Percentiles rank a stretch among this genome's conserved stretches.
These are phyloP conservation scores for Rhytidhysteron rufulum DNA, from an alignment of 2,329 filamentous ascomycete species.

Conservation along the genomic window DNA sequence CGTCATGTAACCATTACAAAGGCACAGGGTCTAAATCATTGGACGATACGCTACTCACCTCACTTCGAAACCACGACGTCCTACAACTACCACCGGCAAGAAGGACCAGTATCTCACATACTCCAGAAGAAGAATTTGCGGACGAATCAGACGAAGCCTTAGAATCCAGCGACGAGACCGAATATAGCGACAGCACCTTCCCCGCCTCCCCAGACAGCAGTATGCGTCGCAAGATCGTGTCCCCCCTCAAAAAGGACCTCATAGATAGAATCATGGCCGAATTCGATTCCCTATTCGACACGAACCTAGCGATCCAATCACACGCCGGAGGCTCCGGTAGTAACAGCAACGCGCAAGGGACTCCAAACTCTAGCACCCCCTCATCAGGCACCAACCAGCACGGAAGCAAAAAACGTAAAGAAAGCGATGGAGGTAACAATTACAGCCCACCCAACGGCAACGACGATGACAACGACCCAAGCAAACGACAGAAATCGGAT, in stretches of 20 bases:
- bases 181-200: not conserved
- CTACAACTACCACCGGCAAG: too few relatives aligned
- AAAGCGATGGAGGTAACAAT: not conserved
- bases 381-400: too few relatives aligned
- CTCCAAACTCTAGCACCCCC: too few relatives aligned
- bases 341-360: too few relatives aligned
- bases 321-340: not conserved
- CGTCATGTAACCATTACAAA: too few relatives aligned
- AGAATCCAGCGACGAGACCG: not conserved
- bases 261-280: not conserved
- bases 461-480: not conserved
- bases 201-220: not conserved
- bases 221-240: not conserved
- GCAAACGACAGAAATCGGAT: not conserved
- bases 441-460: not conserved
- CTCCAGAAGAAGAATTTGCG: too few relatives aligned
- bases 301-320: not conserved
- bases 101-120: too few relatives aligned
- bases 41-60: too few relatives aligned
- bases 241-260: not conserved
- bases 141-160: not conserved
- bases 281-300: not conserved
- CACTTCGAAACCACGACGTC: too few relatives aligned
- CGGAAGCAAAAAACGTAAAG: not conserved
- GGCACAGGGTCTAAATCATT: too few relatives aligned